Percentiles rank a stretch among this genome's conserved stretches.
Conservation (phyloP, 768 basidiomycete species). For the Cystofilobasidium bisporidii region DNA sequence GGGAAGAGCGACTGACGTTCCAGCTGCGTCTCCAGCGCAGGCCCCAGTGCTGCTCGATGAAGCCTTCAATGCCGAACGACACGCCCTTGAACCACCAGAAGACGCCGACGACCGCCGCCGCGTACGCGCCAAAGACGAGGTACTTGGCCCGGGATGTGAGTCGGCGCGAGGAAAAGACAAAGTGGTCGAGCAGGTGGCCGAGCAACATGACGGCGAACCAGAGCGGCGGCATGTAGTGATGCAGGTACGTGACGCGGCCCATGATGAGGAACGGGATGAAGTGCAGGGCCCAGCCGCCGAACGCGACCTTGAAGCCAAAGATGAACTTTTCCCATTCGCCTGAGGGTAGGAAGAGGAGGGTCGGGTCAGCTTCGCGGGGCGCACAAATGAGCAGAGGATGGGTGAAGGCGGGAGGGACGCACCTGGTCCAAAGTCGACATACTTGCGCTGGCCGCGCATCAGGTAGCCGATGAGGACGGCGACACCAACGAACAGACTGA, state of each 20-base stretch:
- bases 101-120: conserved; percentile 54
- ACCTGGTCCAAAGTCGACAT: conserved; percentile 82
- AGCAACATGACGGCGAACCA: conserved; percentile 92
- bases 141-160: conserved; percentile 57
- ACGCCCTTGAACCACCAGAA: conserved; percentile 95
- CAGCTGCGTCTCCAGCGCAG: conserved; percentile 31
- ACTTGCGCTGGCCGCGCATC: conserved; percentile 75
- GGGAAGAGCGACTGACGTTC: conserved; percentile 26
- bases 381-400: background rate
- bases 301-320: conserved; percentile 82
- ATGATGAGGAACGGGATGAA: conserved; percentile 92
- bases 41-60: conserved; percentile 58
- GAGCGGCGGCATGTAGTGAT: conserved; percentile 95
- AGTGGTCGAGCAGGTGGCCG: conserved; percentile 83
- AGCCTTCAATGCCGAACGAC: conserved; percentile 86
- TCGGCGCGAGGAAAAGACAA: conserved; percentile 68
- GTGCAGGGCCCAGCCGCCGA: conserved; percentile 86
- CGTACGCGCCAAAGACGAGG: conserved; percentile 59
- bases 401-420: too few species aligned
- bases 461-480: conserved; percentile 58
- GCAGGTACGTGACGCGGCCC: conserved; percentile 70
- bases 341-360: conserved; percentile 34
- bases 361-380: background rate
- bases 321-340: conserved; percentile 92
- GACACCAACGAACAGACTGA: conserved; percentile 54